Evolutionary conservation across 305 asterid genomes (phyloP).

Genomic region (Ajuga reptans): DNA sequence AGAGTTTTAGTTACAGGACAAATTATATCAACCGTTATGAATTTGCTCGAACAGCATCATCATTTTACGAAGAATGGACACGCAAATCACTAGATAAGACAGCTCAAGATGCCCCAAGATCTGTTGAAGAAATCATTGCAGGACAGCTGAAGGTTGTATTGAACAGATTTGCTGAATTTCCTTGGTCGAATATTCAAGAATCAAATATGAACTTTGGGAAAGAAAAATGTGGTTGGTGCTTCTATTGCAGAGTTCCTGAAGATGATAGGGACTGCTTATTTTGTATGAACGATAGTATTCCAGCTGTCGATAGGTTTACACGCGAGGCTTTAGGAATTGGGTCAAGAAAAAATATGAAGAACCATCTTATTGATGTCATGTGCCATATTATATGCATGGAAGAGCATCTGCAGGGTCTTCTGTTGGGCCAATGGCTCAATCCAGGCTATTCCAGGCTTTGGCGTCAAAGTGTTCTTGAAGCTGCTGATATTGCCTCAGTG

Average conservation of each 20-base stretch:
- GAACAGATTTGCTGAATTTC: slow-evolving; percentile 43
- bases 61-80: slow-evolving; percentile 43
- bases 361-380: slow-evolving; percentile 69
- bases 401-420: slow-evolving; percentile 80
- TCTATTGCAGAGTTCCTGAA: slow-evolving; percentile 59
- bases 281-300: slow-evolving; percentile 39
- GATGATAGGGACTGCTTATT: slow-evolving; percentile 65
- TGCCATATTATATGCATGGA: slow-evolving; percentile 63
- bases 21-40: slow-evolving; percentile 59
- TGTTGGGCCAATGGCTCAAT: slow-evolving; percentile 86
- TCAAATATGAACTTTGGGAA: slow-evolving; percentile 35
- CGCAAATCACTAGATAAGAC: slow-evolving; percentile 44
- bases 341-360: slow-evolving; percentile 33
- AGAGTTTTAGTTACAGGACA: slow-evolving; percentile 21
- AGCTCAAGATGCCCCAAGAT: slow-evolving; percentile 35
- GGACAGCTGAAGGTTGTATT: slow-evolving; percentile 63
- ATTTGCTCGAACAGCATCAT: slow-evolving; percentile 60
- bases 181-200: slow-evolving; percentile 54
- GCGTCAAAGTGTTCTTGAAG: slow-evolving; percentile 49
- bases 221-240: slow-evolving; percentile 96
- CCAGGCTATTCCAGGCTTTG: slow-evolving; percentile 58
- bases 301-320: slow-evolving; percentile 45
- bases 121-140: slow-evolving; percentile 53
- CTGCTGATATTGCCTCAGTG: slow-evolving; percentile 35
- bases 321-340: slow-evolving; percentile 44